A percentile compares a stretch with the other conserved stretches of the same genome.
phyloP scores from a whole-genome alignment of 257 asterid species.

The Salvia splendens region DNA sequence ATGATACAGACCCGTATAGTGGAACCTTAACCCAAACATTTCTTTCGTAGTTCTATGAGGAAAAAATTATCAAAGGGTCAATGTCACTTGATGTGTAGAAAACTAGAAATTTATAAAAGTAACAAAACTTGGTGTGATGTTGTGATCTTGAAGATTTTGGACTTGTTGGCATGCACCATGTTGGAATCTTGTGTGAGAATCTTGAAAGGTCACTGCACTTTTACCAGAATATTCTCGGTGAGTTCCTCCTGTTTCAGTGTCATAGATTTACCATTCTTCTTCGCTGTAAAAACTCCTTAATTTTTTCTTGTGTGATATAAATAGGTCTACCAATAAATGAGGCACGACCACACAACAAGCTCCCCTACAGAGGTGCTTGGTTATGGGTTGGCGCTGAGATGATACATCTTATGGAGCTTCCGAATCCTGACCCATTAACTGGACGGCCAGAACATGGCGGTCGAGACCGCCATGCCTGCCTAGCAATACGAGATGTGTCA shows the following conservation, averaged over 20 bases:
- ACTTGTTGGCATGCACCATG: conserved; percentile 87
- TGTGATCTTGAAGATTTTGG: conserved; percentile 62
- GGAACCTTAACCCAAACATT: too few relatives aligned
- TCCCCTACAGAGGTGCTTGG: conserved; percentile 97
- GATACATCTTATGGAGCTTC: conserved; percentile 99
- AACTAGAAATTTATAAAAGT: neutral
- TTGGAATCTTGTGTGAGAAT: conserved; percentile 87
- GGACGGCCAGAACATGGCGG: conserved; percentile 96
- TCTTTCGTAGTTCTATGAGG: too few relatives aligned
- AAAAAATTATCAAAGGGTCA: neutral
- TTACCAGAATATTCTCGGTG: conserved; percentile 88
- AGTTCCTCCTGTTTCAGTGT: conserved; percentile 16
- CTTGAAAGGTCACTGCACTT: conserved; percentile 86
- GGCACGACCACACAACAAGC: conserved; percentile 92
- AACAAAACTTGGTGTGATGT: conserved; percentile 18
- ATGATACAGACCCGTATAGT: too few relatives aligned
- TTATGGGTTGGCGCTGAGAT: conserved; percentile 93
- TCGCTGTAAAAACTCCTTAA: neutral
- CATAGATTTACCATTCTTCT: neutral
- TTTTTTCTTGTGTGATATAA: conserved; percentile 22
- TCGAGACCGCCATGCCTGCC: conserved; percentile 88
- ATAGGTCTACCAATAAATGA: conserved; percentile 79
- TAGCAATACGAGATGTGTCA: conserved; percentile 75
- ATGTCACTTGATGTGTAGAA: too few relatives aligned
- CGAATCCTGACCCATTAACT: conserved; percentile 85